phyloP scores from a whole-genome alignment of 345 rosid genomes.

The Populus simonii region DNA sequence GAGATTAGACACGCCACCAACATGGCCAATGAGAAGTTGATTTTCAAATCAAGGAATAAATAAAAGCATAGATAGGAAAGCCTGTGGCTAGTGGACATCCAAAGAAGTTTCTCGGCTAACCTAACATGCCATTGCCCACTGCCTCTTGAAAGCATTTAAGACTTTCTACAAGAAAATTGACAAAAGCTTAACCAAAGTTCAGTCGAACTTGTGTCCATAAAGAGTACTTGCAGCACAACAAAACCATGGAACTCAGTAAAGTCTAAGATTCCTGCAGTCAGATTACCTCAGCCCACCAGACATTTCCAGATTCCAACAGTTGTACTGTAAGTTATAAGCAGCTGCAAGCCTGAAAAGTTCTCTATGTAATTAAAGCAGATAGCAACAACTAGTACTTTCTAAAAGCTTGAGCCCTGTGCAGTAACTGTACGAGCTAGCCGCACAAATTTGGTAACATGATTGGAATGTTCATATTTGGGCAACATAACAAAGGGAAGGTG shows the following conservation, averaged over 20 bases:
- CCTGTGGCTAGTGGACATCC: neutral
- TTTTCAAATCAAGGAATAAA: neutral
- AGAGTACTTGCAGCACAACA: conserved; percentile 3
- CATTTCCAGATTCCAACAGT: conserved; percentile 2
- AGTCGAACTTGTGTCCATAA: conserved; percentile 4
- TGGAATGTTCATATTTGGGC: conserved; percentile 1
- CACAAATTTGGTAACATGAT: conserved; percentile 10
- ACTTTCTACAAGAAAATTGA: conserved; percentile 7
- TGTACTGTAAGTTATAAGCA: neutral
- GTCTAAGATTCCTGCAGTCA: conserved; percentile 1
- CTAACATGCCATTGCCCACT: neutral
- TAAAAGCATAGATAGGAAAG: neutral
- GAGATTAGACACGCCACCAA: neutral
- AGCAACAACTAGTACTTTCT: neutral
- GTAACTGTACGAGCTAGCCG: neutral
- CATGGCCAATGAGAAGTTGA: neutral
- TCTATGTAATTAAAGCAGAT: conserved; percentile 1
- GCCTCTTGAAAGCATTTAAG: neutral
- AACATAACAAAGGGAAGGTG: conserved; percentile 2
- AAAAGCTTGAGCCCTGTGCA: conserved; percentile 1
- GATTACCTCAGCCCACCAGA: conserved; percentile 7
- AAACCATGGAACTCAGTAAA: neutral
- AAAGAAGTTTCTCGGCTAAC: too few species aligned
- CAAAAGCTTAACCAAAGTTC: neutral
- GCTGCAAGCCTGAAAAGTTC: conserved; percentile 9